Conservation (phyloP, 1,139 yeast genomes). For the Debaryomyces fabryi region DNA sequence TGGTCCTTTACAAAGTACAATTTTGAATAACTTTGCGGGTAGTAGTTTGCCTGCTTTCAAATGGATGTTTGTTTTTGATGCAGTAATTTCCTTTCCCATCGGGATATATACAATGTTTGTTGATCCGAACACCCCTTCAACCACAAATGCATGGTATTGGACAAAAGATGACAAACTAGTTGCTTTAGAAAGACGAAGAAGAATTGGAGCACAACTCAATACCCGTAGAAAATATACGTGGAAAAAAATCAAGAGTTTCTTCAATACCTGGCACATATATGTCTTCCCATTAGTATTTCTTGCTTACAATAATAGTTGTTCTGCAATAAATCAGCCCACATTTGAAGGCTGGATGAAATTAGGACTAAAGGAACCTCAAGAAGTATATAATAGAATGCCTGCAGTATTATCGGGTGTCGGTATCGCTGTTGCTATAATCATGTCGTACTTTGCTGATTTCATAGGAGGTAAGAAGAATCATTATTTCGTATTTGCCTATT, state of each 20-base stretch:
- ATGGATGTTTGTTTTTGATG: constrained; percentile 58
- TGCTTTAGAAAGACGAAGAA: constrained; percentile 37
- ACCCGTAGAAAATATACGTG: constrained; percentile 47
- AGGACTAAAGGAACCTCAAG: constrained; percentile 35
- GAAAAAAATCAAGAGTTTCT: constrained; percentile 36
- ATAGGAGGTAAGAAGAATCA: constrained; percentile 40
- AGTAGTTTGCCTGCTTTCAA: constrained; percentile 39
- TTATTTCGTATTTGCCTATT: constrained; percentile 33
- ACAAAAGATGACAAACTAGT: constrained; percentile 31
- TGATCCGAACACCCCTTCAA: constrained; percentile 47
- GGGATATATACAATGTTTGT: constrained; percentile 45
- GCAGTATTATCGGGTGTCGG: constrained; percentile 43
- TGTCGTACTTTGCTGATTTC: constrained; percentile 44
- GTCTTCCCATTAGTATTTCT: constrained; percentile 46
- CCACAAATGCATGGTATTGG: constrained; percentile 43
- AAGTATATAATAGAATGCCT: constrained; percentile 46
- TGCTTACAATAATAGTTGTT: constrained; percentile 47
- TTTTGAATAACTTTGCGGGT: constrained; percentile 28
- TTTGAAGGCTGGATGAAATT: constrained; percentile 54
- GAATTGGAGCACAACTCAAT: constrained; percentile 43
- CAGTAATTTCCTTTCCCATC: constrained; percentile 51
- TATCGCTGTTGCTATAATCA: constrained; percentile 36
- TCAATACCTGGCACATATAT: constrained; percentile 46
- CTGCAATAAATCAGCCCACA: constrained; percentile 43
- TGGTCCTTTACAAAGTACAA: constrained; percentile 50